phyloP scores from a whole-genome alignment of 116 monocot genomes.

The Trichopus zeylanicus region DNA sequence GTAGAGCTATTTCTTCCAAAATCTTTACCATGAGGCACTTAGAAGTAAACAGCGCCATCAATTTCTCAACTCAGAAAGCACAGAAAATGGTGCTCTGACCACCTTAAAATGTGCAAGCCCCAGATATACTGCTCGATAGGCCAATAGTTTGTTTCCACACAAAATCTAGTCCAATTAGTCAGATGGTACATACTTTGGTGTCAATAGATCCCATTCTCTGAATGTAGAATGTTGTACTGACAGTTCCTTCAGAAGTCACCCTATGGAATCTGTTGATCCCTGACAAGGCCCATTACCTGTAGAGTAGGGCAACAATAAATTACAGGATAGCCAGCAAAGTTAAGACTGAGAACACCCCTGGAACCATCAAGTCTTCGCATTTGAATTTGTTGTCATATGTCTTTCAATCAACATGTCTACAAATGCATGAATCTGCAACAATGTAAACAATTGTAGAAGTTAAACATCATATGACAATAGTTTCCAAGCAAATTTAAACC shows the following conservation, averaged over 20 bases:
- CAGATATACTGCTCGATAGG: not conserved
- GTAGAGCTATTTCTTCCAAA: not conserved
- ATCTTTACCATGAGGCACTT: not conserved
- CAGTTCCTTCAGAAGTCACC: not conserved
- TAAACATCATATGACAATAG: too few relatives aligned
- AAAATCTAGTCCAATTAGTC: not conserved
- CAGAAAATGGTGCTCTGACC: not conserved
- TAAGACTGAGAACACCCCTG: not conserved
- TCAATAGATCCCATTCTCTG: not conserved
- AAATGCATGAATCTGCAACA: conserved; percentile 77
- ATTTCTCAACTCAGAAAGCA: not conserved
- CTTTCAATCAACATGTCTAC: conserved; percentile 90
- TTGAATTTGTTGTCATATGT: conserved; percentile 41
- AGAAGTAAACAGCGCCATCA: not conserved
- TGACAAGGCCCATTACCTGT: not conserved
- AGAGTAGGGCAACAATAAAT: not conserved
- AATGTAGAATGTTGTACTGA: not conserved
- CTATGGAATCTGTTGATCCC: not conserved
- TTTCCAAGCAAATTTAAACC: too few relatives aligned
- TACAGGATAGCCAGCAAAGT: not conserved
- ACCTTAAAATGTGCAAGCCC: not conserved
- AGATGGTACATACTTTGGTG: not conserved
- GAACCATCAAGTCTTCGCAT: conserved; percentile 29
- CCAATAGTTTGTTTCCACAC: not conserved
- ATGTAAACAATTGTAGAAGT: too few relatives aligned